A percentile compares a stretch with the other conserved stretches of the same genome.
These are phyloP conservation scores for Clitocybe nebularis DNA, from an alignment of 1,284 basidiomycete species.

Conservation along the genomic window DNA sequence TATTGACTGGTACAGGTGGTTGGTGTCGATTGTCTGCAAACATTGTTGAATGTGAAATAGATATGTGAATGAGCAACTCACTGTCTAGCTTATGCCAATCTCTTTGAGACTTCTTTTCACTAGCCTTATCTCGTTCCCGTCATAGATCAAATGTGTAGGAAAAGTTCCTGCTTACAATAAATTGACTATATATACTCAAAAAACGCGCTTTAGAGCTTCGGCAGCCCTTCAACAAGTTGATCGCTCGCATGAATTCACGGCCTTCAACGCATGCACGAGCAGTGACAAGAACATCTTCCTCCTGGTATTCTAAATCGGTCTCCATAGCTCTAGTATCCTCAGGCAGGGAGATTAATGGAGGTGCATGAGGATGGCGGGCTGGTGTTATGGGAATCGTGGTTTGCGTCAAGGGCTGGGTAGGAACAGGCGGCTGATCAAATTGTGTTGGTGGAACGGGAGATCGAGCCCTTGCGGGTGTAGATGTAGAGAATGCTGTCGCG, in stretches of 20 bases:
- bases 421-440: conserved; percentile 35
- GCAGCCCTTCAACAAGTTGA: conserved; percentile 60
- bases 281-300: conserved; percentile 65
- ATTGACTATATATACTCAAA: conserved; percentile 77
- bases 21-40: conserved; percentile 66
- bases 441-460: conserved; percentile 34
- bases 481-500: conserved; percentile 38
- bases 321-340: conserved; percentile 33
- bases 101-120: conserved; percentile 62
- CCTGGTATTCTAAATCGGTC: conserved; percentile 50
- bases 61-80: conserved; percentile 28
- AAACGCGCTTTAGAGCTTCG: conserved; percentile 74
- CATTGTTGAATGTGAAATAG: conserved; percentile 2
- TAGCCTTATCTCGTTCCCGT: conserved; percentile 37
- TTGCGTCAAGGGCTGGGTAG: conserved; percentile 25
- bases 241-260: conserved; percentile 78
- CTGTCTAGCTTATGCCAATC: conserved; percentile 75
- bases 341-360: conserved; percentile 20
- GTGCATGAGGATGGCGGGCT: conserved; percentile 24
- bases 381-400: conserved; percentile 20
- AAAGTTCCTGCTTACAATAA: conserved; percentile 60
- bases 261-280: conserved; percentile 77
- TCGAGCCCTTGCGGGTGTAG: conserved; percentile 46
- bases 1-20: conserved; percentile 67
- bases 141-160: conserved; percentile 6